Conservation (phyloP, 345 rosid genomes). For the Firmiana major region DNA sequence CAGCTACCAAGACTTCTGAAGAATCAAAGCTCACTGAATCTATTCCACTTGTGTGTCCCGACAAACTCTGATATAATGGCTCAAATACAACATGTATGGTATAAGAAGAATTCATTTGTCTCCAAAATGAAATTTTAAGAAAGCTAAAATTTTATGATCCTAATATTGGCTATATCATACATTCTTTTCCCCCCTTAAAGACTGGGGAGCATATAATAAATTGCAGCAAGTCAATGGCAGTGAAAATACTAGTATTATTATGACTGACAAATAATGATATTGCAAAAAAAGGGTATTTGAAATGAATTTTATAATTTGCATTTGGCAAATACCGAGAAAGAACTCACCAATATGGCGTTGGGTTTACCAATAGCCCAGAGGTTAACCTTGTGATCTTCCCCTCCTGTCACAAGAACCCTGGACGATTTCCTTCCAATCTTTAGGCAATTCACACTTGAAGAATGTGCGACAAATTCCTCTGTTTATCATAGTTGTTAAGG, state of each 20-base stretch:
- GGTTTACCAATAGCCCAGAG: conserved; percentile 99
- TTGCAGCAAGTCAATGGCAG: neutral
- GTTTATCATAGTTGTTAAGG: conserved; percentile 42
- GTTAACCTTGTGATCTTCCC: conserved; percentile 98
- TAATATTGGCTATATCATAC: neutral
- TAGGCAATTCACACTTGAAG: conserved; percentile 86
- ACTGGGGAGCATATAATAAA: neutral
- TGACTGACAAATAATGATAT: neutral
- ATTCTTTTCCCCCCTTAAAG: neutral
- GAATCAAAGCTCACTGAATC: conserved; percentile 97
- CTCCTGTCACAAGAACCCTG: conserved; percentile 91
- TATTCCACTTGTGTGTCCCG: conserved; percentile 92
- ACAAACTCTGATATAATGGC: conserved; percentile 62
- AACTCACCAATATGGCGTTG: conserved; percentile 93
- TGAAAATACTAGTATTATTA: neutral
- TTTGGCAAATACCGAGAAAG: conserved; percentile 18
- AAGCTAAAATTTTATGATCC: neutral
- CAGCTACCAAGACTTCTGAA: conserved; percentile 89
- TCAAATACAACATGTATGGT: neutral
- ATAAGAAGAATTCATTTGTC: neutral
- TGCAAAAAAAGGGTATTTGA: neutral
- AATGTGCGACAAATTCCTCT: conserved; percentile 99
- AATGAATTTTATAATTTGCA: neutral
- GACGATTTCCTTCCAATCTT: conserved; percentile 97
- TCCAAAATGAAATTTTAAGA: neutral